These are phyloP conservation scores for Cerioporus squamosus DNA, from an alignment of 1,284 basidiomycete genomes.

Conservation along the genomic window DNA sequence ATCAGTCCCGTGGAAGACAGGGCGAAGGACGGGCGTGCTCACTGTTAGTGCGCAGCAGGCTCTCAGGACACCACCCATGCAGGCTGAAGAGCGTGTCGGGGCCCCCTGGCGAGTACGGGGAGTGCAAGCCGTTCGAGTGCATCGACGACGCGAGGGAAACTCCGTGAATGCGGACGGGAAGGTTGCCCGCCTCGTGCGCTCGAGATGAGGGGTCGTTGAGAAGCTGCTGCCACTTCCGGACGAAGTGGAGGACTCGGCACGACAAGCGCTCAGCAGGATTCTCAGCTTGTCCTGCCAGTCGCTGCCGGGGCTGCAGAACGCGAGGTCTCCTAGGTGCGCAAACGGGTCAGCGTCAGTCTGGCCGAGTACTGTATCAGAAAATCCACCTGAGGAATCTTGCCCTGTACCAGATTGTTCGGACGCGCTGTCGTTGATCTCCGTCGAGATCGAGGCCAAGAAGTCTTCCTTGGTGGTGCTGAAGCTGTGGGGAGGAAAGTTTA, in stretches of 20 bases:
- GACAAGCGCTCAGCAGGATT: neutral
- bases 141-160: too few relatives aligned
- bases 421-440: constrained; percentile 24
- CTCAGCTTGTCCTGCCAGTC: constrained; percentile 31
- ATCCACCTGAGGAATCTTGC: constrained; percentile 11
- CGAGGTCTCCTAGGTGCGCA: constrained; percentile 18
- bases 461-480: constrained; percentile 35
- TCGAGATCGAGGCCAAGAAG: constrained; percentile 32
- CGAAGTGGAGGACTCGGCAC: neutral
- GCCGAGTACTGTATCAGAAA: neutral
- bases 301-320: constrained; percentile 29
- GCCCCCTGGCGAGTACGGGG: neutral
- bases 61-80: neutral
- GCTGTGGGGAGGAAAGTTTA: constrained; percentile 14
- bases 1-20: neutral
- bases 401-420: constrained; percentile 14
- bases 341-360: neutral
- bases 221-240: too few relatives aligned
- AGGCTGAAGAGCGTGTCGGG: neutral
- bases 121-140: too few relatives aligned
- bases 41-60: neutral
- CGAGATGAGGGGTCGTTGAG: too few relatives aligned
- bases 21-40: neutral
- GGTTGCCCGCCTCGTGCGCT: neutral
- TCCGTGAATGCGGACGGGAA: neutral